Evolutionary conservation across 495 filamentous ascomycete species (phyloP).

Genomic region (Jackrogersella multiformis): DNA sequence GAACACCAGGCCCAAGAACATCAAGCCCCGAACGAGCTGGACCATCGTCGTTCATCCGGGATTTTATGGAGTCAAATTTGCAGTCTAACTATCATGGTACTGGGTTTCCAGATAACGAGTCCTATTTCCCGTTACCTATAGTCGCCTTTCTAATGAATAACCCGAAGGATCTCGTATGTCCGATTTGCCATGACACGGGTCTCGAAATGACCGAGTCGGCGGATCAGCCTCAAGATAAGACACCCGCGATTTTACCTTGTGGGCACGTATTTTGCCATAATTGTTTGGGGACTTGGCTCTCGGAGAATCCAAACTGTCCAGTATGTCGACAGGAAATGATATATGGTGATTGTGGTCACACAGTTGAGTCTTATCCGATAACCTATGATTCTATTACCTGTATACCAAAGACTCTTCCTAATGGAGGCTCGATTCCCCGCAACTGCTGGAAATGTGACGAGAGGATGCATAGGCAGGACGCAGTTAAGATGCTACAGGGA

Average conservation of each 20-base stretch:
- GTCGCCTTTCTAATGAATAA: conserved; percentile 38
- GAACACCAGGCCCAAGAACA: background rate
- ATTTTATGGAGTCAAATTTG: background rate
- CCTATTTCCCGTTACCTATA: conserved; percentile 35
- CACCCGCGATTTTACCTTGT: conserved; percentile 31
- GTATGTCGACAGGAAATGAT: conserved; percentile 32
- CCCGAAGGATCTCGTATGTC: conserved; percentile 30
- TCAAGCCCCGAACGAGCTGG: background rate
- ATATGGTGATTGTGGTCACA: conserved; percentile 22
- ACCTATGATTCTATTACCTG: conserved; percentile 19
- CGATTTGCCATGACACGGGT: conserved; percentile 27
- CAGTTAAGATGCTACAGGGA: background rate
- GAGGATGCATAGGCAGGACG: background rate
- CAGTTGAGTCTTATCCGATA: conserved; percentile 14
- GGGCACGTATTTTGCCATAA: conserved; percentile 35
- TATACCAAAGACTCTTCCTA: conserved; percentile 32
- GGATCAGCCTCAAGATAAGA: background rate
- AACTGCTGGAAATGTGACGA: conserved; percentile 15
- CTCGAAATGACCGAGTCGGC: conserved; percentile 8
- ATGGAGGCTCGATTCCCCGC: background rate
- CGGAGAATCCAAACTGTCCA: conserved; percentile 9
- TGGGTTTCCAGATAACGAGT: background rate
- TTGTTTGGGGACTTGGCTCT: conserved; percentile 20
- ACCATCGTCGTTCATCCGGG: background rate
- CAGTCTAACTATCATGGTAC: background rate